These are phyloP conservation scores for Aquanectria penicillioides DNA, from an alignment of 2,329 filamentous ascomycete species.

Conservation along the genomic window DNA sequence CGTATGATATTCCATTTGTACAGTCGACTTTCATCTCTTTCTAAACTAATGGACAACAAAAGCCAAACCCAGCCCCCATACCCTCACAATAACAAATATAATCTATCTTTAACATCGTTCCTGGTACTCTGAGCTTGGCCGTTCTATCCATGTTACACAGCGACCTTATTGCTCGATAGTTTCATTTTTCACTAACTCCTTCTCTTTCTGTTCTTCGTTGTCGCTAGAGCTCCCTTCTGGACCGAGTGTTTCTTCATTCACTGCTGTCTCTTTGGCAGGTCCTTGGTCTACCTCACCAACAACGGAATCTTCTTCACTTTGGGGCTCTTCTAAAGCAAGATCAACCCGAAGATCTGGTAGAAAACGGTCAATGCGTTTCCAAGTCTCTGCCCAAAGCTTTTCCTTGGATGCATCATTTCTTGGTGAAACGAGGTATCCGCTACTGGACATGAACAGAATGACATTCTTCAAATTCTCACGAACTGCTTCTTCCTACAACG, in stretches of 20 bases:
- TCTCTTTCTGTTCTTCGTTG: not conserved
- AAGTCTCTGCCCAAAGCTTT: slow-evolving; percentile 70
- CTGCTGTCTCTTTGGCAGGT: not conserved
- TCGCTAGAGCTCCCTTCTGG: not conserved
- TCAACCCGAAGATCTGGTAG: slow-evolving; percentile 69
- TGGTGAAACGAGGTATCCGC: slow-evolving; percentile 82
- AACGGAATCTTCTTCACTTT: slow-evolving; percentile 14
- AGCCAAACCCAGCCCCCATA: not conserved
- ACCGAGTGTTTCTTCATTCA: no score
- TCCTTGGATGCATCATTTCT: slow-evolving; percentile 63
- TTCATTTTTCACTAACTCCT: not conserved
- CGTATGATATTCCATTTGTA: slow-evolving; percentile 1
- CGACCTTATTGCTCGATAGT: not conserved
- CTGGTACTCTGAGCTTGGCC: not conserved
- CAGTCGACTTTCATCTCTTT: not conserved
- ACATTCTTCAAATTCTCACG: slow-evolving; percentile 97
- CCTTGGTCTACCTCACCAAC: not conserved
- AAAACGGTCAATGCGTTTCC: slow-evolving; percentile 74
- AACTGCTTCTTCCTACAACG: slow-evolving; percentile 86
- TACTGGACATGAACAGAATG: slow-evolving; percentile 91
- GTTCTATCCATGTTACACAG: not conserved
- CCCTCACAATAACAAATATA: no score
- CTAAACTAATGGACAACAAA: not conserved
- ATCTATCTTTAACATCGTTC: not conserved
- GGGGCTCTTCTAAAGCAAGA: slow-evolving; percentile 60